Evolutionary conservation across 306 rosid genomes (phyloP).

Genomic region (Cajanus cajan): DNA sequence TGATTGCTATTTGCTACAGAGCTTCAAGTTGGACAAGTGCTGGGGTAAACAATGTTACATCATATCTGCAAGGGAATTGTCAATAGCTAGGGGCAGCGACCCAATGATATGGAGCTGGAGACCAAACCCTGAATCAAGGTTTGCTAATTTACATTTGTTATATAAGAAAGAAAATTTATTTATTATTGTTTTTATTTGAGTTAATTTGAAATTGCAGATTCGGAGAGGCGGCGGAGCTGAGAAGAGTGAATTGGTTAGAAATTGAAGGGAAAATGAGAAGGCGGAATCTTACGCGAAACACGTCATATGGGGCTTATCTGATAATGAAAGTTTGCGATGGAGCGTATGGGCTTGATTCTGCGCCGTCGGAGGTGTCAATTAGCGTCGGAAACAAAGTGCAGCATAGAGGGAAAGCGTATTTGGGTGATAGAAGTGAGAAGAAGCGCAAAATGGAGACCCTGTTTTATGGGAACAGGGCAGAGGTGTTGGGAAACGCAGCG

Average conservation of each 20-base stretch:
- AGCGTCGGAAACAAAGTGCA: slow-evolving; percentile 30
- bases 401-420: slow-evolving; percentile 26
- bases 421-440: slow-evolving; percentile 25
- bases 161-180: too few species aligned
- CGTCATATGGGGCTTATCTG: slow-evolving; percentile 54
- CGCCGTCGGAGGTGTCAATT: slow-evolving; percentile 36
- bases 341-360: slow-evolving; percentile 53
- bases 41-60: slow-evolving; percentile 45
- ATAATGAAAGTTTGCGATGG: slow-evolving; percentile 42
- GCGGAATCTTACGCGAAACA: slow-evolving; percentile 38
- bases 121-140: slow-evolving; percentile 50
- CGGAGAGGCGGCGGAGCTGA: slow-evolving; percentile 48
- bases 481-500: slow-evolving; percentile 6
- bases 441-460: slow-evolving; percentile 36
- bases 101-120: slow-evolving; percentile 63
- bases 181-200: too few species aligned
- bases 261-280: slow-evolving; percentile 53
- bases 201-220: slow-evolving; percentile 37
- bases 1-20: too few species aligned
- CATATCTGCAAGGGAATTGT: slow-evolving; percentile 58
- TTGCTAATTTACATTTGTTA: too few species aligned
- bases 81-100: slow-evolving; percentile 44
- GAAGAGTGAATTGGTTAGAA: slow-evolving; percentile 55
- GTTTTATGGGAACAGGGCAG: slow-evolving; percentile 38
- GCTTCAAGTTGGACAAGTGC: slow-evolving; percentile 42